Conservation (phyloP, 2,329 filamentous ascomycete species). For the Pseudogymnoascus sp. region DNA sequence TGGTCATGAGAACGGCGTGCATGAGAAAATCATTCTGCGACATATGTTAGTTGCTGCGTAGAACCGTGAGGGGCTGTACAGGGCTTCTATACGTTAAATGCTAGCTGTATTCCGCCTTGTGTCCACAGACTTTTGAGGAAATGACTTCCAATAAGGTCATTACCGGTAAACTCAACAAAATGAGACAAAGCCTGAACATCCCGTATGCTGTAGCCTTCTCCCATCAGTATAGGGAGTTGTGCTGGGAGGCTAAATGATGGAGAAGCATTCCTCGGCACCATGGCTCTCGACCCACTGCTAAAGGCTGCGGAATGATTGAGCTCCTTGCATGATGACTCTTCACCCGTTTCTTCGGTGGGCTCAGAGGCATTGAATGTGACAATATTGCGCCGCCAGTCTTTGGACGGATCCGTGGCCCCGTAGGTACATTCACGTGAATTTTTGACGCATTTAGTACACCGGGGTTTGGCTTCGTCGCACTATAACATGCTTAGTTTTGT, state of each 20-base stretch:
- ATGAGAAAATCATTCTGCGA: constrained; percentile 19
- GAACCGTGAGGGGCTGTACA: no score
- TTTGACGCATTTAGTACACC: not conserved
- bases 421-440: not conserved
- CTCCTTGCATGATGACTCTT: not conserved
- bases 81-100: constrained; percentile 16
- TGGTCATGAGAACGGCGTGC: constrained; percentile 19
- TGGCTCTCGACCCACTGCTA: not conserved
- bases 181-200: constrained; percentile 2
- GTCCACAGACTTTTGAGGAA: constrained; percentile 15
- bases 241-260: not conserved
- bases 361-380: not conserved
- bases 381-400: constrained; percentile 4
- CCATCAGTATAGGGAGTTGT: not conserved
- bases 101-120: constrained; percentile 19
- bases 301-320: not conserved
- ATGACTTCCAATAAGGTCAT: constrained; percentile 3
- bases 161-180: not conserved
- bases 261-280: not conserved
- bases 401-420: not conserved
- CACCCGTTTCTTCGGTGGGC: not conserved
- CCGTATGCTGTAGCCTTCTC: not conserved
- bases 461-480: not conserved
- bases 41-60: not conserved
- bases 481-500: constrained; percentile 5